These are phyloP conservation scores for Pythium diclinum DNA, from an alignment of 352 stramenopile species.

Conservation along the genomic window DNA sequence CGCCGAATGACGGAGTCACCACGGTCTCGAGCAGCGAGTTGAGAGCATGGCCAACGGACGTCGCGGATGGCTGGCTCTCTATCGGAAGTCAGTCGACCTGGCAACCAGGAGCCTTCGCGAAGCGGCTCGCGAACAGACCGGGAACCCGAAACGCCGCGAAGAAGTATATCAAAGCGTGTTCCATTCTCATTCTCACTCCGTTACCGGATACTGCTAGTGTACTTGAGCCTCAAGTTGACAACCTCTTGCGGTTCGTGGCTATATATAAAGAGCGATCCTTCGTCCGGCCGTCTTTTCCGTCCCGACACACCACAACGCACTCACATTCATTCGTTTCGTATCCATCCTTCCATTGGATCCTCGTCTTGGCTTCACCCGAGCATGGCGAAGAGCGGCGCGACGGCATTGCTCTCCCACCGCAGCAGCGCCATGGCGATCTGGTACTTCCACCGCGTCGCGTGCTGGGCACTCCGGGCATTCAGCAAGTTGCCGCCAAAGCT, in stretches of 20 bases:
- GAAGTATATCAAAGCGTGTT: not conserved
- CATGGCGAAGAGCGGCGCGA: conserved; percentile 65
- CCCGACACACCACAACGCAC: not conserved
- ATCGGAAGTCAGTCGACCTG: too few relatives aligned
- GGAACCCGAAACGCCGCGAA: not conserved
- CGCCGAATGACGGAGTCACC: not conserved
- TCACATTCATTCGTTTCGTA: not conserved
- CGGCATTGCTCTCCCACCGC: conserved; percentile 77
- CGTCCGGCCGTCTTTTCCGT: not conserved
- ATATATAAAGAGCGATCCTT: conserved; percentile 7
- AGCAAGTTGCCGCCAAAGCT: conserved; percentile 72
- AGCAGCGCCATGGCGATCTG: conserved; percentile 77
- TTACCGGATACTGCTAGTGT: not conserved
- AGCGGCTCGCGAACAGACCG: not conserved
- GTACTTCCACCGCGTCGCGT: conserved; percentile 76
- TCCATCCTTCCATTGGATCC: not conserved
- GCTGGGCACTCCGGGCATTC: conserved; percentile 52
- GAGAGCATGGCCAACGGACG: not conserved
- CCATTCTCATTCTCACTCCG: conserved; percentile 2
- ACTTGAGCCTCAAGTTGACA: not conserved
- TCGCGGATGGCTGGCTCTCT: not conserved
- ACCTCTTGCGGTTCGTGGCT: not conserved
- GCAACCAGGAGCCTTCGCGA: not conserved
- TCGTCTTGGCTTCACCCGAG: conserved; percentile 34
- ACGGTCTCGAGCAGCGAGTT: not conserved